These are phyloP conservation scores for Sherardia arvensis DNA, from an alignment of 257 asterid species.

Conservation along the genomic window DNA sequence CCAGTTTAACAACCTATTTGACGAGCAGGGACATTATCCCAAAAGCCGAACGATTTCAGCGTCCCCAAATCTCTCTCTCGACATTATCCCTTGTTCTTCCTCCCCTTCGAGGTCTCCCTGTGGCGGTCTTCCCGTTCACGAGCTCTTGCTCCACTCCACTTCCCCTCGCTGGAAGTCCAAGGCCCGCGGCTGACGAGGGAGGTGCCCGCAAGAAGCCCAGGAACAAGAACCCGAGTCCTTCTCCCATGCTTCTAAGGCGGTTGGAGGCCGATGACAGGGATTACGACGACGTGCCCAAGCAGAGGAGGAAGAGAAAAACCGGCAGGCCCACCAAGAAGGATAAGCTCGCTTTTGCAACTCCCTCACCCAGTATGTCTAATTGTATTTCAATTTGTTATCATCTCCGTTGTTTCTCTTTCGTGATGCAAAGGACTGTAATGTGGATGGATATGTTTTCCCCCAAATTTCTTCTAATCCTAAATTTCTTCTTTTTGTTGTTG, in stretches of 20 bases:
- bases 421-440: constrained; percentile 31
- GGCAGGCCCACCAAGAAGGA: constrained; percentile 49
- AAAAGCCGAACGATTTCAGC: no score
- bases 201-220: constrained; percentile 40
- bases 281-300: constrained; percentile 51
- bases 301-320: constrained; percentile 54
- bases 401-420: not conserved
- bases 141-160: constrained; percentile 60
- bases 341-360: constrained; percentile 28
- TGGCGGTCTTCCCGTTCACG: constrained; percentile 44
- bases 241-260: constrained; percentile 49
- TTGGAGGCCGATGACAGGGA: constrained; percentile 72
- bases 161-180: constrained; percentile 50
- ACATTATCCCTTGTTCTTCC: constrained; percentile 56
- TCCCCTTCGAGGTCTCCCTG: constrained; percentile 51
- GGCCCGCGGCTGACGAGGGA: constrained; percentile 43
- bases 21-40: no score
- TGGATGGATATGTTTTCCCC: no score
- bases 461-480: no score
- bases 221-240: constrained; percentile 33
- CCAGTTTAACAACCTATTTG: no score
- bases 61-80: constrained; percentile 60
- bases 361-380: constrained; percentile 45
- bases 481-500: no score
- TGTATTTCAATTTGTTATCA: not conserved